phyloP scores from a whole-genome alignment of 345 rosid species.

The Diplotaxis tenuifolia region DNA sequence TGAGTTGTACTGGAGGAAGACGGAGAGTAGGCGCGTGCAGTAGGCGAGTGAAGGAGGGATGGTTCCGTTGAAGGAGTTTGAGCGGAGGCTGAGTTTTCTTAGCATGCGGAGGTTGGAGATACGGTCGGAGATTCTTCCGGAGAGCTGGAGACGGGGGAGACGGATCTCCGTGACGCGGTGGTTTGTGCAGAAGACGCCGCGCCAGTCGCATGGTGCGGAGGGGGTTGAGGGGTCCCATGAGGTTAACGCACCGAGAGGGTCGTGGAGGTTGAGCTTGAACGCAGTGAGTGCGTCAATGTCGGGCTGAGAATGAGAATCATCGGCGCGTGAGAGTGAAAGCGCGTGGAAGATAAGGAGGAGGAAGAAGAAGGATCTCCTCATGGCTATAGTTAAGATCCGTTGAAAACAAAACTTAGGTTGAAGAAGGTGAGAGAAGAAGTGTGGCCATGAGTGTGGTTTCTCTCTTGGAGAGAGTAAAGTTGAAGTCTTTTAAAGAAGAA shows the following conservation, averaged over 20 bases:
- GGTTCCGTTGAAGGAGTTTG: constrained; percentile 72
- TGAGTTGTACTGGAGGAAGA: constrained; percentile 84
- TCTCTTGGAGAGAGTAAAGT: constrained; percentile 29
- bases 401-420: constrained; percentile 5
- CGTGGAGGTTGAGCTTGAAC: constrained; percentile 67
- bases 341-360: constrained; percentile 5
- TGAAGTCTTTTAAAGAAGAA: constrained; percentile 5
- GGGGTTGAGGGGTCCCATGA: constrained; percentile 79
- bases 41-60: constrained; percentile 67
- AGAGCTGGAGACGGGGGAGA: constrained; percentile 72
- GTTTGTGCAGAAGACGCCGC: constrained; percentile 57
- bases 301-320: constrained; percentile 35
- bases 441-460: constrained; percentile 35
- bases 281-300: constrained; percentile 76
- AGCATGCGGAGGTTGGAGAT: constrained; percentile 54
- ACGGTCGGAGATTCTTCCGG: constrained; percentile 62
- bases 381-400: constrained; percentile 16
- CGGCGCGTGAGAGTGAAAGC: constrained; percentile 29
- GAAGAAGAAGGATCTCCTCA: constrained; percentile 7
- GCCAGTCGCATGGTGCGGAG: constrained; percentile 92
- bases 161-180: constrained; percentile 69
- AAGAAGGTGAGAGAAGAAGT: constrained; percentile 20
- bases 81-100: constrained; percentile 65
- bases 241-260: constrained; percentile 66
- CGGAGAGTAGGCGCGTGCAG: constrained; percentile 66